phyloP scores from a whole-genome alignment of 495 filamentous ascomycete species.

The Aspergillus bridgeri region DNA sequence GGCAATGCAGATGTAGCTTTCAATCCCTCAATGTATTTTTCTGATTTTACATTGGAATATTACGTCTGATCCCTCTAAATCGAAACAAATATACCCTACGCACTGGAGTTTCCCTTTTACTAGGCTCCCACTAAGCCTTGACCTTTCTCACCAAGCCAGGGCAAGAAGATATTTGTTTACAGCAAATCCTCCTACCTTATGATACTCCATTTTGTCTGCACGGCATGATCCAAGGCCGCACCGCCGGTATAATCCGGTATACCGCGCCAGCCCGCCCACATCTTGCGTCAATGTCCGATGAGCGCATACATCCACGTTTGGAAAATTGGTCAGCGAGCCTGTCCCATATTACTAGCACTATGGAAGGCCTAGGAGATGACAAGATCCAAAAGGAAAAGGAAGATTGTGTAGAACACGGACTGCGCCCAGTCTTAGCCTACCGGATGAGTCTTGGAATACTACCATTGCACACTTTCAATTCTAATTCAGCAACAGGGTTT shows the following conservation, averaged over 20 bases:
- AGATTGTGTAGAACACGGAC: neutral
- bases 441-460: constrained; percentile 2
- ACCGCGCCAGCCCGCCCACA: neutral
- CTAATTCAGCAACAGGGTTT: neutral
- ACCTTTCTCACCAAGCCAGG: neutral
- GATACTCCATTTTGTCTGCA: neutral
- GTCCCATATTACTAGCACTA: neutral
- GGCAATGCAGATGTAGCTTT: no score
- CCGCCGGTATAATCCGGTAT: neutral
- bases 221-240: neutral
- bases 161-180: neutral
- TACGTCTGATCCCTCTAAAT: no score
- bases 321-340: constrained; percentile 2
- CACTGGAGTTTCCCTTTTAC: no score
- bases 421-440: neutral
- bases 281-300: constrained; percentile 2
- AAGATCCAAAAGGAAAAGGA: neutral
- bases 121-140: neutral
- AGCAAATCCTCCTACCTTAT: neutral
- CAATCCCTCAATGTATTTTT: no score
- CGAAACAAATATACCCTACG: no score
- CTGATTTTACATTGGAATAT: no score
- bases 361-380: no score
- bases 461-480: neutral
- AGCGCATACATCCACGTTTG: constrained; percentile 6